These are phyloP conservation scores for Leccinellum rugosiceps DNA, from an alignment of 768 basidiomycete species.

Conservation along the genomic window DNA sequence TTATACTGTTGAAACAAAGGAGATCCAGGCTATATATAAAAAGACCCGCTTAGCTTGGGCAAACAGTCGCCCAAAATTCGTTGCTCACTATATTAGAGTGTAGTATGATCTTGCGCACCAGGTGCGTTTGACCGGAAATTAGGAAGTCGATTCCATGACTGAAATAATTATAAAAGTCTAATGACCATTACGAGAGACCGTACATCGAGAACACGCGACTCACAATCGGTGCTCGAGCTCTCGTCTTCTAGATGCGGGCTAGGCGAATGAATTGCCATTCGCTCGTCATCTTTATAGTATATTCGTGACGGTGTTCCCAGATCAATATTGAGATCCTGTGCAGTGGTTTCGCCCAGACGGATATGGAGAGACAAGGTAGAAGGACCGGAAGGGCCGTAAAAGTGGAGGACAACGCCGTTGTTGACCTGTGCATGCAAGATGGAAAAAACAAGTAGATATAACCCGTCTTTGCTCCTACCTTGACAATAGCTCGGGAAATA, in stretches of 20 bases:
- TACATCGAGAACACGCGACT: conserved; percentile 13
- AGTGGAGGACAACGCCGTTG: conserved; percentile 67
- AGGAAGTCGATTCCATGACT: conserved; percentile 89
- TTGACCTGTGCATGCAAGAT: conserved; percentile 48
- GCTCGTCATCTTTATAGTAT: conserved; percentile 86
- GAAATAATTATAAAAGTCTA: conserved; percentile 93
- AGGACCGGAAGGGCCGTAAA: conserved; percentile 52
- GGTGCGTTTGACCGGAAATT: conserved; percentile 65
- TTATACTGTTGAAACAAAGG: conserved; percentile 89
- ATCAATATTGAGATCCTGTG: conserved; percentile 77
- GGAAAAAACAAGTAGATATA: background rate
- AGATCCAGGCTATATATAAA: conserved; percentile 77
- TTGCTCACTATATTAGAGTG: conserved; percentile 81
- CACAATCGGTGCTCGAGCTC: conserved; percentile 51
- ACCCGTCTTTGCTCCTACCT: conserved; percentile 38
- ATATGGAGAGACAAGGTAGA: conserved; percentile 48
- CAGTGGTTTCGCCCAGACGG: conserved; percentile 69
- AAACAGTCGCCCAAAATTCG: background rate
- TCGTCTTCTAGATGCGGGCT: conserved; percentile 39
- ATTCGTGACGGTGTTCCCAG: conserved; percentile 74
- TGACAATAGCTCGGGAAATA: conserved; percentile 60
- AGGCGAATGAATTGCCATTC: conserved; percentile 79
- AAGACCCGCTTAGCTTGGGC: background rate
- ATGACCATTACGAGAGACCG: conserved; percentile 6
- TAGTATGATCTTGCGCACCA: conserved; percentile 79